Evolutionary conservation across 2,329 filamentous ascomycete species (phyloP).

Genomic region (Sphaerulina populicola): DNA sequence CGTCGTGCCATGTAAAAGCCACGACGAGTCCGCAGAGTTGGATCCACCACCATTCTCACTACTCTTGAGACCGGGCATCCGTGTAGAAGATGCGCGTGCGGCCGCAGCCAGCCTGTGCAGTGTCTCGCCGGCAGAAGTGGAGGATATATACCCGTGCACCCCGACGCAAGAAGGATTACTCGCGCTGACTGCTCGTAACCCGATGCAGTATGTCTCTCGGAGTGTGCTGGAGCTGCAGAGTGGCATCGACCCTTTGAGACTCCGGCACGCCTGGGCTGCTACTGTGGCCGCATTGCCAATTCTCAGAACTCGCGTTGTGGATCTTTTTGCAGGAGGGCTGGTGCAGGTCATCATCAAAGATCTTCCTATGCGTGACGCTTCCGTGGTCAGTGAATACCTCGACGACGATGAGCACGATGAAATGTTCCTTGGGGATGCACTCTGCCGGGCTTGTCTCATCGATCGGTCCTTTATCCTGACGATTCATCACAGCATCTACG

Average conservation of each 20-base stretch:
- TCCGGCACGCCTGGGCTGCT: slow-evolving; percentile 30
- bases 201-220: slow-evolving; percentile 47
- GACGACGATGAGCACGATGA: slow-evolving; percentile 28
- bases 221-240: slow-evolving; percentile 5
- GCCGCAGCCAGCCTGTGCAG: slow-evolving; percentile 9
- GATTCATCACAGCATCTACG: slow-evolving; percentile 17
- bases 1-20: not conserved
- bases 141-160: slow-evolving; percentile 44
- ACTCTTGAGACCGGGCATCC: not conserved
- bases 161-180: slow-evolving; percentile 34
- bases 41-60: slow-evolving; percentile 4
- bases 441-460: slow-evolving; percentile 34
- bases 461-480: slow-evolving; percentile 15
- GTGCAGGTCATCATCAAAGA: slow-evolving; percentile 24
- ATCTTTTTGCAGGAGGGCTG: slow-evolving; percentile 8
- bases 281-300: not conserved
- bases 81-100: not conserved
- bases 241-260: slow-evolving; percentile 28
- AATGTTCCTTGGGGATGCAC: slow-evolving; percentile 42
- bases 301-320: slow-evolving; percentile 3
- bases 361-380: slow-evolving; percentile 28
- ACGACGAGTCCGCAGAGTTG: too few species aligned
- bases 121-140: slow-evolving; percentile 24
- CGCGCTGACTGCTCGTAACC: slow-evolving; percentile 45
- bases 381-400: slow-evolving; percentile 29